Evolutionary conservation across 2,329 filamentous ascomycete species (phyloP), one percentile per base, ranked within the genome.

Genomic region (Stachybotrys chlorohalonatus): DNA sequence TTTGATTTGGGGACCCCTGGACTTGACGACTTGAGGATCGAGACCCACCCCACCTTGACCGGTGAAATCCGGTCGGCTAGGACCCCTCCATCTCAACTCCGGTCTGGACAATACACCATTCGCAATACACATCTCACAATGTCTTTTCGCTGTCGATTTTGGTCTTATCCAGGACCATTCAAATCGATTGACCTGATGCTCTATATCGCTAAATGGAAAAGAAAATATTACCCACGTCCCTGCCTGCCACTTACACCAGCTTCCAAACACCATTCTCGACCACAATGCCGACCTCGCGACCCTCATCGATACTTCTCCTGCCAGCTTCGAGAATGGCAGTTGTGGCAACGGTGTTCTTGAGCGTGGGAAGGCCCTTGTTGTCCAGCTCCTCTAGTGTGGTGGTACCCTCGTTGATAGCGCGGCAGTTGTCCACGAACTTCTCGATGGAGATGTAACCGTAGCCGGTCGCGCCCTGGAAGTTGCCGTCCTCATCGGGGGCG

Each of bases 391-490:
- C 85, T 1, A 93, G 78, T 52, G 82, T 89, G 51, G 86, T 76
- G 48, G 79, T 77, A 24, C 89, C 87, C 32, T 87, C 83, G 66
- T 94, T 95, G 53, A 96, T 76, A 6, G 84, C 82, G 49, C 84
- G 84, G 67, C 90, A 90, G 11, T 87, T 91, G 68, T 96, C 90
- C 52, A 96, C 85, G 71, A 96, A 96, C 74, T 96, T 96, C 75
- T 96, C 92, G 66, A 96, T 92, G 17, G 88, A 94, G 56, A 96
- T 83, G 72, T 96, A 96, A 39, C 92, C 92, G 69, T 96, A 96
- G 30, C 92, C 92, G 7, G 84, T 87, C 75, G 96, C 92, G 42
- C 92, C 92, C 54, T 84, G 85, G 70, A 96, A 96, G 73, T 96
- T 95, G 54, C 92, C 93, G 70, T 95, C 89, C 75, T 96, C 92